Evolutionary conservation across 2,329 filamentous ascomycete species (phyloP).

Genomic region (Myrmaecium sp.): DNA sequence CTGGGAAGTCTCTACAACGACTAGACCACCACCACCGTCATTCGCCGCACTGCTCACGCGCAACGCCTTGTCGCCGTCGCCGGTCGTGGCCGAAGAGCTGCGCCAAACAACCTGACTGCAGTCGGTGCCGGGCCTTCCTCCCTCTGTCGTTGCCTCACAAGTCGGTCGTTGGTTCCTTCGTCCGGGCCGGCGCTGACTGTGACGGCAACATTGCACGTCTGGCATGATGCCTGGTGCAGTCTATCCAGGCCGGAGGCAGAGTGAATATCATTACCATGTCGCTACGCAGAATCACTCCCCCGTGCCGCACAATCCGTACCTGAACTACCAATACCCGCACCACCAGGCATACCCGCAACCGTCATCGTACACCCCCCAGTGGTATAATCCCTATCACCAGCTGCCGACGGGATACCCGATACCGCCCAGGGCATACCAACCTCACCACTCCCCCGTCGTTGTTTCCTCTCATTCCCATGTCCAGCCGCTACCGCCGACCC

Average conservation of each 20-base stretch:
- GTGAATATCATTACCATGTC: conserved; percentile 19
- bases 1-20: no score
- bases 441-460: conserved; percentile 25
- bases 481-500: conserved; percentile 27
- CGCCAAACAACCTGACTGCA: no score
- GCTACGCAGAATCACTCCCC: conserved; percentile 21
- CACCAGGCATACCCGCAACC: conserved; percentile 24
- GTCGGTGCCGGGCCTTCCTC: no score
- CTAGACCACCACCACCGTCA: no score
- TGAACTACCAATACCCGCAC: conserved; percentile 16
- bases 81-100: no score
- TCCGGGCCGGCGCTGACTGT: conserved; percentile 20
- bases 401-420: conserved; percentile 19
- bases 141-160: conserved; percentile 20
- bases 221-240: conserved; percentile 53
- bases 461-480: conserved; percentile 28
- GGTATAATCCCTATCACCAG: conserved; percentile 23
- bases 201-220: conserved; percentile 33
- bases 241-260: conserved; percentile 24
- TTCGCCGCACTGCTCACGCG: no score
- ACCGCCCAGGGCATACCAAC: conserved; percentile 10
- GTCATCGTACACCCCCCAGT: conserved; percentile 20
- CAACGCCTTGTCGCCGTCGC: no score
- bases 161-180: conserved; percentile 19
- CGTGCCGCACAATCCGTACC: conserved; percentile 20